Evolutionary conservation across 2,329 filamentous ascomycete species (phyloP), one percentile per base, ranked within the genome.

Genomic region (Proliferodiscus dingleyae): DNA sequence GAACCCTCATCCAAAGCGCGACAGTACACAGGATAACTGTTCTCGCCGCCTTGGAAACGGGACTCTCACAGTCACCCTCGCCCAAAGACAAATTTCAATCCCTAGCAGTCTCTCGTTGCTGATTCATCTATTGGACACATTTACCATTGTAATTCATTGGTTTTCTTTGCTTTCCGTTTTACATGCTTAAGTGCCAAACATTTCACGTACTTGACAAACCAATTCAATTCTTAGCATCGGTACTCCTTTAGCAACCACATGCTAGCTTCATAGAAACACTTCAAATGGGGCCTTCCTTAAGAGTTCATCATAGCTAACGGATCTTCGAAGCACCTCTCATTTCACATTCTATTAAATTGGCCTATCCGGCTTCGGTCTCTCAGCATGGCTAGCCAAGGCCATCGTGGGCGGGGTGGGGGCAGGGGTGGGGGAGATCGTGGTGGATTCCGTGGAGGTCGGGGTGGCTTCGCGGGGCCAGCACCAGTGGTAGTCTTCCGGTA

Each of bases 391-490:
- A 41, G 8, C 15, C 41, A 38, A 18, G 56, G 62, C 19, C 54
- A 62, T 28, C 55, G 62, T 30, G 59, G 63, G 29, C 57, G 51
- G 8, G 43, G 47, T 41, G 51, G 41, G 11, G 24, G 24, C 24
- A 26, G 24, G 24, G 59, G 61, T 29, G 45, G 56, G 32, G 34
- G 50, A 41, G 43, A 50, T 15, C 47, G 56, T 41, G 56, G 56
- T 23, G 58, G 56, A 9, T 39, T 37, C 4, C 32, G 43, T 30
- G 56, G 61, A 16, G 55, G 60, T 28, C 51, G 62, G 36, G 57
- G 60, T 37, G 62, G 62, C 19, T 53, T 60, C 37, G 55, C 61
- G 37, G 55, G 57, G 15, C 58, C 60, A 9, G 28, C 36, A 33
- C 37, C 37, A 15, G 50, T 37, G 13, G 29, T 53, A 29, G 54